These are phyloP conservation scores for Hymenoscyphus repandus DNA, from an alignment of 2,329 filamentous ascomycete species.

Conservation along the genomic window DNA sequence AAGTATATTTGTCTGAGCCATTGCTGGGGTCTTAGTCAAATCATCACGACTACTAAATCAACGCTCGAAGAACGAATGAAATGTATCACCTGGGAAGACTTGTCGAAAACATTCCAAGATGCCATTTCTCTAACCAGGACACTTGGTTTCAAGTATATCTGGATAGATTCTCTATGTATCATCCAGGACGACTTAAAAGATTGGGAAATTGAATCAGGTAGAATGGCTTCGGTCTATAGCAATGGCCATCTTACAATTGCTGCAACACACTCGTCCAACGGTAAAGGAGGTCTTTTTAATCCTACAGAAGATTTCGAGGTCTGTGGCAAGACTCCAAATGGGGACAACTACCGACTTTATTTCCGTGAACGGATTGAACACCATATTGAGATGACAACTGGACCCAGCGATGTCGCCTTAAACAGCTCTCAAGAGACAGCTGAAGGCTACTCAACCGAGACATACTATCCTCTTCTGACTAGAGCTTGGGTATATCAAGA, in stretches of 20 bases:
- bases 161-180: constrained; percentile 20
- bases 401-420: background rate
- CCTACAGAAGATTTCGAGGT: background rate
- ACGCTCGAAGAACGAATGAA: constrained; percentile 2
- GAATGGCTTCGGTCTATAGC: constrained; percentile 11
- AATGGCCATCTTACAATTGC: constrained; percentile 12
- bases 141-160: constrained; percentile 23
- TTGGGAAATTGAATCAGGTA: constrained; percentile 16
- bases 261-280: constrained; percentile 8
- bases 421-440: background rate
- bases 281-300: constrained; percentile 4
- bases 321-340: background rate
- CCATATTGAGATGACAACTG: background rate
- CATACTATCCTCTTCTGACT: background rate
- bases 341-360: background rate
- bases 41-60: background rate
- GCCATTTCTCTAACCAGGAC: constrained; percentile 17
- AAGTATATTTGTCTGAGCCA: constrained; percentile 11
- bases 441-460: background rate
- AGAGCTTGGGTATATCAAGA: constrained; percentile 14
- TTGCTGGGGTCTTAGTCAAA: constrained; percentile 10
- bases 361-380: constrained; percentile 2
- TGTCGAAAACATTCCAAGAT: constrained; percentile 25
- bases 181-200: constrained; percentile 19
- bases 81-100: constrained; percentile 5